Percentiles rank a stretch among this genome's conserved stretches.
phyloP scores from a whole-genome alignment of 345 rosid species.

The Kernera saxatilis region DNA sequence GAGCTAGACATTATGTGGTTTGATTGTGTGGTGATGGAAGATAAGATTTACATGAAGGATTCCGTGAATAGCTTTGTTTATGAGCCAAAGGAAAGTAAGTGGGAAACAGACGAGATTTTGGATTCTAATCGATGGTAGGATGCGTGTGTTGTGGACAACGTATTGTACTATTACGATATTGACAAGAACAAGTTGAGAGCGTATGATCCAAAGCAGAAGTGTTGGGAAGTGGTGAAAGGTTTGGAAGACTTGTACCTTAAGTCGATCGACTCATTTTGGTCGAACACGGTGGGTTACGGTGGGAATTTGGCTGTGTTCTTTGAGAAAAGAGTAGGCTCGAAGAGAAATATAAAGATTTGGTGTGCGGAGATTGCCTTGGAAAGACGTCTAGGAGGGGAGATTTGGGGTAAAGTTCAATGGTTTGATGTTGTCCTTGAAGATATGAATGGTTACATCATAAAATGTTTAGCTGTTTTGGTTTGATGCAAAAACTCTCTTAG shows the following conservation, averaged over 20 bases:
- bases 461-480: too few relatives aligned
- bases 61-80: background rate
- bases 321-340: too few relatives aligned
- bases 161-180: background rate
- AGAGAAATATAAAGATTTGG: too few relatives aligned
- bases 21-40: background rate
- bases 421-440: too few relatives aligned
- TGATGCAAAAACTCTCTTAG: too few relatives aligned
- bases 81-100: background rate
- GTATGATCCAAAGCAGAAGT: background rate
- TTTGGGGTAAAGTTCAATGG: too few relatives aligned
- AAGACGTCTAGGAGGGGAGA: too few relatives aligned
- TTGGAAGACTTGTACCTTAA: background rate
- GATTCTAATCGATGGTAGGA: background rate
- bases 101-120: background rate
- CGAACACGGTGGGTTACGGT: background rate
- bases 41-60: background rate
- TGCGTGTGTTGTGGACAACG: background rate
- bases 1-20: background rate
- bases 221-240: background rate
- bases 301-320: background rate
- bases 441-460: too few relatives aligned
- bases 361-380: too few relatives aligned
- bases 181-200: background rate
- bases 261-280: background rate